Base-by-base conservation (phyloP, 495 filamentous ascomycete species). In the Neurospora sp. region DNA sequence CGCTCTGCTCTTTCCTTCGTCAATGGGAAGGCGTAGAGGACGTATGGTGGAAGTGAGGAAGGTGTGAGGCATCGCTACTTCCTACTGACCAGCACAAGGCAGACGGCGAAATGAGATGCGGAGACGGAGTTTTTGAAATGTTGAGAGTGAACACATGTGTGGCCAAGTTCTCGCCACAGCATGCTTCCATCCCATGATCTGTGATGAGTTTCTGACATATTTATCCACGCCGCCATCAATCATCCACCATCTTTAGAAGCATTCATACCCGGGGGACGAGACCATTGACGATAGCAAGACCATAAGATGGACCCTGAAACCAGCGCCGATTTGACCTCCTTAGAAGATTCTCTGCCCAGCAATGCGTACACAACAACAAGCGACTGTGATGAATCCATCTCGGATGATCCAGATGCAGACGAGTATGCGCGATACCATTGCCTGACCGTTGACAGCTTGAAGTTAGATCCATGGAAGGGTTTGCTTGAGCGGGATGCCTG, bases 371-470 rank as follows among this genome's bases (percentile, higher is more conserved):
- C 17, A 34, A 11, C 70, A 71, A 19, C 39, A 45, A 17, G 45
- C 38, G 8, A 74, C 72, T 5, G 70, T 72, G 21, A 69, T 38
- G 45, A 4, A 21, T 3, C 36, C 71, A 2, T 76, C 71, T 4
- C 37, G 36, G 70, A 69, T 72, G 40, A 36, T 31, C 54, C 54
- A 34, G 72, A 75, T 6, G 77, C 74, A 19, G 80, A 80, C 48
- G 78, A 84, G 39, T 88, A 88, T 72, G 86, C 85, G 10, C 79
- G 82, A 40, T 39, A 39, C 38, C 82, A 83, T 48, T 78, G 80
- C 24, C 70, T 88, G 13, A 81, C 84, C 0, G 69, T 80, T 24
- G 79, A 86, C 73, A 77, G 75, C 36, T 70, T 73, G 10, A 28
- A 19, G 13, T 6, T 69, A 3, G 45, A 78, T 31, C 71, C 74